Evolutionary conservation across 148 eudicot genomes (phyloP).

Genomic region (Fagopyrum esculentum): DNA sequence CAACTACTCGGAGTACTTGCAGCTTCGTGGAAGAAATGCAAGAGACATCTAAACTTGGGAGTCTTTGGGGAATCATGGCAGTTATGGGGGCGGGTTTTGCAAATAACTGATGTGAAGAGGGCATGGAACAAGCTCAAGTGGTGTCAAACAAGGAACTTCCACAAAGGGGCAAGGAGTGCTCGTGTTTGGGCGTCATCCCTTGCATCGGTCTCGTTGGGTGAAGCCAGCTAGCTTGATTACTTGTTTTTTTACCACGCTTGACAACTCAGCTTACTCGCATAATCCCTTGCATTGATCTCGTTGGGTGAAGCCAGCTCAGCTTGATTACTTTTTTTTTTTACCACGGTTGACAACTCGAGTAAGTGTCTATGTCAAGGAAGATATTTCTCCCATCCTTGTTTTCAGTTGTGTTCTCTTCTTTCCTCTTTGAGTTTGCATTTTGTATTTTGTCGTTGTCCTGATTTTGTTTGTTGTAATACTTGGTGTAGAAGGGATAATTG

Average conservation of each 20-base stretch:
- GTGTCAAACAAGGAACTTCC: constrained; percentile 47
- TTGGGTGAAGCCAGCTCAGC: constrained; percentile 39
- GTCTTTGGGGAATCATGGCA: constrained; percentile 59
- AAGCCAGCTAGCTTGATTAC: constrained; percentile 27
- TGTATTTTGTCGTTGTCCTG: no score
- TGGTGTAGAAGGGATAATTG: no score
- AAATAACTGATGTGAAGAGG: constrained; percentile 41
- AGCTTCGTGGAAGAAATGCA: constrained; percentile 38
- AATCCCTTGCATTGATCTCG: constrained; percentile 63
- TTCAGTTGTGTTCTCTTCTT: no score
- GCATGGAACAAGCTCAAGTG: constrained; percentile 45
- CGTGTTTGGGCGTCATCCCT: constrained; percentile 71
- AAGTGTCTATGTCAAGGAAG: no score
- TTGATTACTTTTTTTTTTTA: constrained; percentile 13
- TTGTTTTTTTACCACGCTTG: no score
- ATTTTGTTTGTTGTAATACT: no score
- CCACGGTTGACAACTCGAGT: no score
- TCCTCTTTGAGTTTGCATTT: no score
- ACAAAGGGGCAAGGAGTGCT: constrained; percentile 46
- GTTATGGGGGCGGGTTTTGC: constrained; percentile 42
- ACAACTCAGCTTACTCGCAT: constrained; percentile 19
- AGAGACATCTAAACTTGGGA: constrained; percentile 42
- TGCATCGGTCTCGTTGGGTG: constrained; percentile 61
- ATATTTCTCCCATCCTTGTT: no score
- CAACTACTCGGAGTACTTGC: constrained; percentile 22